A percentile compares a stretch with the other conserved stretches of the same genome.
Evolutionary conservation across 257 asterid species (phyloP).

Genomic region (Capsicum rhomboideum): DNA sequence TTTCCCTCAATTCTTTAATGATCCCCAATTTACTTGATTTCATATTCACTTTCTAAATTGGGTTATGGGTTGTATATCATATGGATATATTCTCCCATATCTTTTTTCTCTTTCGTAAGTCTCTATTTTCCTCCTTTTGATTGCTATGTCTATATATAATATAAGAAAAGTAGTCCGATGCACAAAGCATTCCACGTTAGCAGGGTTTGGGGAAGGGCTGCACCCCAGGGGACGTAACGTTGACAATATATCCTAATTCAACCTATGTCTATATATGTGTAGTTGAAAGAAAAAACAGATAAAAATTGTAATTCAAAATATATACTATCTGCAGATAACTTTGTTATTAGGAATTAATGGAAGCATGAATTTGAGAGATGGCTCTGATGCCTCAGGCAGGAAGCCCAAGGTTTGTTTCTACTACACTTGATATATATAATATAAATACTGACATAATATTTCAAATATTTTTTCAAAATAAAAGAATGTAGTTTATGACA

Average conservation of each 20-base stretch:
- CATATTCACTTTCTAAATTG: too few species aligned
- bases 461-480: background rate
- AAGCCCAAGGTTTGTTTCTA: slow-evolving; percentile 37
- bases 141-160: too few species aligned
- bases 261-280: background rate
- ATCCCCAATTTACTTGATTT: too few species aligned
- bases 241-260: background rate
- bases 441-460: background rate
- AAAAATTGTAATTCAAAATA: background rate
- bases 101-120: too few species aligned
- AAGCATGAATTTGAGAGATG: slow-evolving; percentile 63
- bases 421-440: background rate
- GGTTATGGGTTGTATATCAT: too few species aligned
- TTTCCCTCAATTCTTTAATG: too few species aligned
- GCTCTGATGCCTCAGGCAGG: slow-evolving; percentile 87
- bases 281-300: background rate
- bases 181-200: background rate
- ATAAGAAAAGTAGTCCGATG: background rate
- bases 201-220: too few species aligned
- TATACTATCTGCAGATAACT: background rate
- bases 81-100: too few species aligned
- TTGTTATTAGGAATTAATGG: slow-evolving; percentile 43
- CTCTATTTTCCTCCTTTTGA: too few species aligned
- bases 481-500: background rate
- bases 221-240: background rate